Evolutionary conservation across 352 stramenopile species (phyloP), one percentile per base, ranked within the genome.

Genomic region (Elongisporangium prolatum): DNA sequence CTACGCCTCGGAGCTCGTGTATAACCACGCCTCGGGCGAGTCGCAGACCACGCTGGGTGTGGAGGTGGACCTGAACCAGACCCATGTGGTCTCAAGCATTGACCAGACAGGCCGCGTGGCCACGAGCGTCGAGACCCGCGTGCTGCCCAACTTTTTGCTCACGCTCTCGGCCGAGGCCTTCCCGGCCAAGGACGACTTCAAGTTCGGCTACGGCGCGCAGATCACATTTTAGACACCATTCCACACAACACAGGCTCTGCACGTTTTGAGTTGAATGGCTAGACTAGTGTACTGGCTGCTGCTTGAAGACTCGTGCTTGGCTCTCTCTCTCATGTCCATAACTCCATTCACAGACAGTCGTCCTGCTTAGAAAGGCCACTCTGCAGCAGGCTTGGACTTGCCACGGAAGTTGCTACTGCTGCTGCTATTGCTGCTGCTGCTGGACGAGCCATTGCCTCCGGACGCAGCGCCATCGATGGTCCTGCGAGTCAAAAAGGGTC

Each of bases 191-290:
- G 84, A 95, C 67, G 87, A 93, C 60, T 92, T 95, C 71, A 93
- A 94, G 71, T 95, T 96, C 79, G 87, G 87, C 68, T 96, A 96
- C 65, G 87, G 87, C 61, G 84, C 86, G 59, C 83, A 95, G 76
- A 84, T 95, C 81, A 89, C 82, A 59, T 91, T 91, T 71, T 91
- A 91, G 73, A 80, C 59, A 63, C 51, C 61, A 64, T 20, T 49
- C 56, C 60, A 63, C 50, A 40, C 37, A 28, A 28, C 48, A 54
- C 13, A 54, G 17, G 28, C 28, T 40, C 28, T 40, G 28, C 28
- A 40, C 28, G 14, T 40, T 40, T 40, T 40, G 28, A 40, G 28
- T 40, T 40, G 28, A 40, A 40, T 40, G 28, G 28, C 50, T 54
- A 40, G 28, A 40, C 24, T 34, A 34, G 24, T 34, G 24, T 34